phyloP scores from a whole-genome alignment of 768 basidiomycete species.

The Termitomyces sp. region DNA sequence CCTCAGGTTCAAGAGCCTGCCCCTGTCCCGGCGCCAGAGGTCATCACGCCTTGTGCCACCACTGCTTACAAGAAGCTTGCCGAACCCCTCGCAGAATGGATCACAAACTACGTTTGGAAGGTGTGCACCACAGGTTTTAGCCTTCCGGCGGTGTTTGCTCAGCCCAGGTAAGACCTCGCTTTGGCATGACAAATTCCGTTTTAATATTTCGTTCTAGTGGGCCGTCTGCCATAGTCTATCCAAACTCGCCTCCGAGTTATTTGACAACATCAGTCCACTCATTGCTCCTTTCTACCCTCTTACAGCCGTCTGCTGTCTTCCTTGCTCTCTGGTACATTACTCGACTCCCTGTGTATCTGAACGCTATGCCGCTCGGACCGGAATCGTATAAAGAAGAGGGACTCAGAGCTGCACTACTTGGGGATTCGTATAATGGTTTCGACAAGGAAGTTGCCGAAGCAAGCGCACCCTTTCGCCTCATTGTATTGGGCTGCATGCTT shows the following conservation, averaged over 20 bases:
- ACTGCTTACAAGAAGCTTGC: conserved; percentile 64
- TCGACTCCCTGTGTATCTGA: conserved; percentile 66
- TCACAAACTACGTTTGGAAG: conserved; percentile 78
- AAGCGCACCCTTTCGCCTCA: conserved; percentile 63
- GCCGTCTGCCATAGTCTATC: conserved; percentile 31
- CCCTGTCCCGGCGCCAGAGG: conserved; percentile 34
- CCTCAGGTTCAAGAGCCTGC: conserved; percentile 34
- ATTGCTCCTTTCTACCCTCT: conserved; percentile 67
- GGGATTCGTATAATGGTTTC: conserved; percentile 34
- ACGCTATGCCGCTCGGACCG: conserved; percentile 39
- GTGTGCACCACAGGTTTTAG: conserved; percentile 69
- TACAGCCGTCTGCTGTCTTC: conserved; percentile 78
- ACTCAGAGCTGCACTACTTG: conserved; percentile 61
- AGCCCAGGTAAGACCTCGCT: conserved; percentile 42
- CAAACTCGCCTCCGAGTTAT: conserved; percentile 43
- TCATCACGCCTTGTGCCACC: conserved; percentile 45
- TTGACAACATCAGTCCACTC: conserved; percentile 64
- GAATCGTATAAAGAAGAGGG: conserved; percentile 54
- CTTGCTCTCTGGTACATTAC: conserved; percentile 81
- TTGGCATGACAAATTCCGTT: conserved; percentile 3
- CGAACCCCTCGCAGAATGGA: conserved; percentile 75
- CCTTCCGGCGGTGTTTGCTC: conserved; percentile 47
- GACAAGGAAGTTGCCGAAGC: conserved; percentile 49
- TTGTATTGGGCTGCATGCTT: conserved; percentile 79
- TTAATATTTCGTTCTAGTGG: conserved; percentile 16